Percentiles rank a stretch among this genome's conserved stretches.
Conservation (phyloP, 2,329 filamentous ascomycete species). For the Botryotinia convoluta region DNA sequence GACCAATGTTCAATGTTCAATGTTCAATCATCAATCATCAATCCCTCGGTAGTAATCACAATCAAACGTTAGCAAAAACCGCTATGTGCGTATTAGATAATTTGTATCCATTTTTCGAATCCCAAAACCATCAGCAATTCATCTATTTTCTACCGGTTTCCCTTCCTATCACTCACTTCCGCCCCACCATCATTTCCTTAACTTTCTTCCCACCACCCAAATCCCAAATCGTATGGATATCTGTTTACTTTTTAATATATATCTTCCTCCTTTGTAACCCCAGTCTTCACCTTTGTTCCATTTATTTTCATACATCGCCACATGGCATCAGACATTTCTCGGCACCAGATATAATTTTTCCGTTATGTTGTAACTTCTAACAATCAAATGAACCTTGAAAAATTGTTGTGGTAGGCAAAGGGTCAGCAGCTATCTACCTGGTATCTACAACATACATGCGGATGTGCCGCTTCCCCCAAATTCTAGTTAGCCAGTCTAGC, state of each 20-base stretch:
- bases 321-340: neutral
- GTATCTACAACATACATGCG: neutral
- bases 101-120: neutral
- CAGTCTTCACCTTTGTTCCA: neutral
- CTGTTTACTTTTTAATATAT: neutral
- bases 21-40: neutral
- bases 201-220: neutral
- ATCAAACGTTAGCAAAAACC: no score
- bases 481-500: neutral
- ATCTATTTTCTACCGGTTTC: neutral
- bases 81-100: neutral
- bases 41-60: neutral
- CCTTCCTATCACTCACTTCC: neutral
- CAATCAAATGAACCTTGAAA: neutral
- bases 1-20: no score
- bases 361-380: neutral
- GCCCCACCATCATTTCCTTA: conserved; percentile 17
- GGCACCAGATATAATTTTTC: neutral
- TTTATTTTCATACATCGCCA: neutral
- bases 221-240: neutral
- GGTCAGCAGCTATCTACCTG: neutral
- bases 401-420: neutral
- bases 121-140: neutral
- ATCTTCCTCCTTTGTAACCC: neutral
- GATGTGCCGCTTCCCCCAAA: neutral